A percentile compares a stretch with the other conserved stretches of the same genome.
phyloP scores from a whole-genome alignment of 805 yeast species.

The Wickerhamomyces chambardii region DNA sequence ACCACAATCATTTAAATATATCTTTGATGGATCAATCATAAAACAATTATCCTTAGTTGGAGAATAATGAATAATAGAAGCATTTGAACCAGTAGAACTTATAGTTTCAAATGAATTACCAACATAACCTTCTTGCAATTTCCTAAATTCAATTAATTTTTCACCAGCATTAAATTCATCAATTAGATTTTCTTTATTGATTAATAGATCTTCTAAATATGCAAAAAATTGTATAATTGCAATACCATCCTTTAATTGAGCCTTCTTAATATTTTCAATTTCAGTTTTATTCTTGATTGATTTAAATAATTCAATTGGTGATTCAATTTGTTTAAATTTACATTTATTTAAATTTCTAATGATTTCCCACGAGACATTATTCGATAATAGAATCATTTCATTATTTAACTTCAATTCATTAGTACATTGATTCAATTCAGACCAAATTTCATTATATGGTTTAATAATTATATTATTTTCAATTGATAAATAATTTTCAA shows the following conservation, averaged over 20 bases:
- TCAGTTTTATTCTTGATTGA: constrained; percentile 71
- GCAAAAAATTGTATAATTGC: constrained; percentile 68
- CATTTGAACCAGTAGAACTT: constrained; percentile 68
- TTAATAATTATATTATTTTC: constrained; percentile 37
- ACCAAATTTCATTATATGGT: constrained; percentile 51
- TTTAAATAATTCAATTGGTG: constrained; percentile 63
- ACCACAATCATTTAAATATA: constrained; percentile 83
- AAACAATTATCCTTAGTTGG: constrained; percentile 54
- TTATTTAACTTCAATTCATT: constrained; percentile 12
- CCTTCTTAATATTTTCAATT: constrained; percentile 56
- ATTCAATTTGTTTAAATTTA: constrained; percentile 30
- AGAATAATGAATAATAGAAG: constrained; percentile 68
- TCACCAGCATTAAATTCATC: constrained; percentile 62
- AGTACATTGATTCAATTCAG: constrained; percentile 30
- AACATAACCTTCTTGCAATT: constrained; percentile 42
- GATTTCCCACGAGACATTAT: constrained; percentile 61
- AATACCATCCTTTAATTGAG: constrained; percentile 80
- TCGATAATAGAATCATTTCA: constrained; percentile 41
- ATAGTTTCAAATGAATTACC: constrained; percentile 74
- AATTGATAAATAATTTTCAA: constrained; percentile 29
- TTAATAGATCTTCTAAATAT: constrained; percentile 67
- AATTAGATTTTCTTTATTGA: constrained; percentile 28
- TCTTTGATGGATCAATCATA: constrained; percentile 53
- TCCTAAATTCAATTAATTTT: constrained; percentile 47
- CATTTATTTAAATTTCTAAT: constrained; percentile 37